Percentiles rank a stretch among this genome's conserved stretches.
Evolutionary conservation across 805 yeast species (phyloP).

Genomic region (Candida andamanensis): DNA sequence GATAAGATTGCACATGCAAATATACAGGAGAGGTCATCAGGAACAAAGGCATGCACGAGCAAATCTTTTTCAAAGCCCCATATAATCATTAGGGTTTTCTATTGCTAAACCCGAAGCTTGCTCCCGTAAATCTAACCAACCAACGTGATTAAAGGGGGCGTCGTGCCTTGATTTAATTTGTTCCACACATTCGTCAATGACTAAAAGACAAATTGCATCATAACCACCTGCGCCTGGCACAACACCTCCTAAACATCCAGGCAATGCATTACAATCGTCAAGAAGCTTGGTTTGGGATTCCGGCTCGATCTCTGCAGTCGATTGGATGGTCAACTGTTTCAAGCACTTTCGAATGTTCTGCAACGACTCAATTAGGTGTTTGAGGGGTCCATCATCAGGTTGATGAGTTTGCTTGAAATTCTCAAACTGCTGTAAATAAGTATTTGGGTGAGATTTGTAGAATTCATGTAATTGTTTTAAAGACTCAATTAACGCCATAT

Average conservation of each 20-base stretch:
- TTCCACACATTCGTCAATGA: conserved; percentile 41
- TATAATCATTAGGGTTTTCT: conserved; percentile 38
- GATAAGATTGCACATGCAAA: too few species aligned
- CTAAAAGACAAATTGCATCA: conserved; percentile 82
- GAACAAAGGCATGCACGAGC: too few species aligned
- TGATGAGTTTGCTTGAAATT: conserved; percentile 9
- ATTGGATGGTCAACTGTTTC: conserved; percentile 51
- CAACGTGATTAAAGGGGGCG: conserved; percentile 40
- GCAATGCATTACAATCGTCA: conserved; percentile 42
- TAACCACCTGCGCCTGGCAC: conserved; percentile 99
- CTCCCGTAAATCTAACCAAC: conserved; percentile 66
- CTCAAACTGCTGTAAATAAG: conserved; percentile 26
- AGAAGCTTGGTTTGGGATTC: conserved; percentile 63
- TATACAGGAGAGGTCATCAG: too few species aligned
- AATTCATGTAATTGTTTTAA: conserved; percentile 38
- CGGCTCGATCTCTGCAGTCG: conserved; percentile 92
- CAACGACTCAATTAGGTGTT: conserved; percentile 37
- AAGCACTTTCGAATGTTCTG: conserved; percentile 51
- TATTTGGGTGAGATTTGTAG: conserved; percentile 21
- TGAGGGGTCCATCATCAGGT: conserved; percentile 14
- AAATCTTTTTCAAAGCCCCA: too few species aligned
- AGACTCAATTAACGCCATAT: conserved; percentile 48
- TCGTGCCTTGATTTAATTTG: conserved; percentile 20
- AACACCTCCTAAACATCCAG: conserved; percentile 90
- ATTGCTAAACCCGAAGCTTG: conserved; percentile 53